Evolutionary conservation across 768 basidiomycete species (phyloP).

Genomic region (Panellus pusillus): DNA sequence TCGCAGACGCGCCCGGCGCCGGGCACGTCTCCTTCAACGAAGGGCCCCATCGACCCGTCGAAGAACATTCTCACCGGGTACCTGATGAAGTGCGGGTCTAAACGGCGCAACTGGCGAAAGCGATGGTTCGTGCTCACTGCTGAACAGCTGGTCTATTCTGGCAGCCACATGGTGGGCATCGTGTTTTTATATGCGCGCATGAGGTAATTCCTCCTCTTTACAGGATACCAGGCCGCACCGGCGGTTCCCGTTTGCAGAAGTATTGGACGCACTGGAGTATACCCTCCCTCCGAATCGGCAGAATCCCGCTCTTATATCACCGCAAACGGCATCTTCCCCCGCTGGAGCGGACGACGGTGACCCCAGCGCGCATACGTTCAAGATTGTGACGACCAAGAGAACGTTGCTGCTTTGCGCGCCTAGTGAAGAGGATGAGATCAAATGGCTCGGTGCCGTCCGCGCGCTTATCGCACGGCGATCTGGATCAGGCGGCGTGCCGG

Average conservation of each 20-base stretch:
- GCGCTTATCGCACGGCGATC: constrained; percentile 81
- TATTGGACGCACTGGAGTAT: constrained; percentile 91
- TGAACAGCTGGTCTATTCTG: constrained; percentile 84
- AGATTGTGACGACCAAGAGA: constrained; percentile 93
- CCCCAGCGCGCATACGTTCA: constrained; percentile 71
- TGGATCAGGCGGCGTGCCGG: constrained; percentile 50
- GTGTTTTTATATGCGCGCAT: constrained; percentile 5
- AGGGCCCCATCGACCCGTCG: constrained; percentile 52
- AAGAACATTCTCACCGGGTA: constrained; percentile 88
- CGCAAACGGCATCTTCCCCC: constrained; percentile 22
- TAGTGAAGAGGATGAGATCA: constrained; percentile 96
- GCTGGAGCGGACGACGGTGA: constrained; percentile 37
- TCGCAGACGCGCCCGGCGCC: constrained; percentile 42
- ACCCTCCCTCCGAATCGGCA: constrained; percentile 59
- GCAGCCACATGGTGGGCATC: constrained; percentile 88
- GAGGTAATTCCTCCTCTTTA: constrained; percentile 3
- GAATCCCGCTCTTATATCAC: constrained; percentile 38
- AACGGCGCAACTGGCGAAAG: constrained; percentile 94
- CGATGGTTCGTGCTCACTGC: constrained; percentile 95
- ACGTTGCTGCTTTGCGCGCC: constrained; percentile 90
- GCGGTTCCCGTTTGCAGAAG: constrained; percentile 78
- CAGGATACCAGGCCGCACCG: constrained; percentile 92
- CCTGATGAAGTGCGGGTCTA: constrained; percentile 94
- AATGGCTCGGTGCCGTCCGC: constrained; percentile 94
- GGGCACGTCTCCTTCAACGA: constrained; percentile 37